phyloP scores from a whole-genome alignment of 2,329 filamentous ascomycete species.

The Epichloe uncinata region DNA sequence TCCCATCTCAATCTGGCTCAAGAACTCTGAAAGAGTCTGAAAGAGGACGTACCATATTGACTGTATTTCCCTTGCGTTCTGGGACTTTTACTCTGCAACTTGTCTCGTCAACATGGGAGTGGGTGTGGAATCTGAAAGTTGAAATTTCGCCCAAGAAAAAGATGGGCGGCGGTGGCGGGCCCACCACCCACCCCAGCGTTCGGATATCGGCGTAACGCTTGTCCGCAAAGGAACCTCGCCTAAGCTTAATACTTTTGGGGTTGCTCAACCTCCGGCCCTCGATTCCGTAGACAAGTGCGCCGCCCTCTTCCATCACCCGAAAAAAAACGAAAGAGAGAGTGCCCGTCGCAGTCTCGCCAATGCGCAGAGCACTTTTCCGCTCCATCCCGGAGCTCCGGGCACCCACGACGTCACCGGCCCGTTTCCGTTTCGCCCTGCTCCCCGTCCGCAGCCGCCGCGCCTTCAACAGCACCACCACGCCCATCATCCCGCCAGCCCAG shows the following conservation, averaged over 20 bases:
- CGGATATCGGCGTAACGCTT: no score
- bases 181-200: no score
- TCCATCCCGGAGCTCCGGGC: conserved; percentile 48
- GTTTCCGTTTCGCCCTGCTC: conserved; percentile 14
- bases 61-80: neutral
- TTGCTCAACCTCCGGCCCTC: no score
- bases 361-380: conserved; percentile 49
- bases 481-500: conserved; percentile 30
- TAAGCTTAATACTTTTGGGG: no score
- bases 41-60: conserved; percentile 7
- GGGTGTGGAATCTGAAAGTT: conserved; percentile 1
- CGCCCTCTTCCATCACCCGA: neutral
- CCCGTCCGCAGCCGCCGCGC: conserved; percentile 19
- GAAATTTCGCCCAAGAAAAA: conserved; percentile 8
- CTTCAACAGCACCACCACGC: conserved; percentile 29
- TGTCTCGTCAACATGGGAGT: neutral
- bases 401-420: conserved; percentile 14
- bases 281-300: conserved; percentile 1
- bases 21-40: neutral
- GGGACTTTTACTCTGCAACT: neutral
- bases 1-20: no score
- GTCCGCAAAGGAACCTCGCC: no score
- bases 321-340: neutral
- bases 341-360: conserved; percentile 16
- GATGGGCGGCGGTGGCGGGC: neutral